Evolutionary conservation across 140 eudicot genomes (phyloP), one percentile per base, ranked within the genome.

Genomic region (Bidens hawaiensis): DNA sequence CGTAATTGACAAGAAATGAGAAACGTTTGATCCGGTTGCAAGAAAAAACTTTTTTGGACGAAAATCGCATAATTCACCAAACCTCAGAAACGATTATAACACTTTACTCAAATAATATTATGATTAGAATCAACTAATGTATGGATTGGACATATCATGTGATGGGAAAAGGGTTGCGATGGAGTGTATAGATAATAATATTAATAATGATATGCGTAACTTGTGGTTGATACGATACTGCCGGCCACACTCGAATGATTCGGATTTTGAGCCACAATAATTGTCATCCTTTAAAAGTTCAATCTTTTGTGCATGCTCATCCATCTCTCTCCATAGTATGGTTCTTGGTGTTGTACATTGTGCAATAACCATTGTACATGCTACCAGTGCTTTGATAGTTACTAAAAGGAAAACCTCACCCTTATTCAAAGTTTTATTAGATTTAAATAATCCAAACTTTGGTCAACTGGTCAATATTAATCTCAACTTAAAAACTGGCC

Each of bases 271-370:
- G 45, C 45, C 45, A 14, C 18, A 48, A 48, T 48, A 48, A 48
- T 48, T 48, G 54, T 18, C 27, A 48, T 18, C 54, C 13, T 18
- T 47, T 8, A 48, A 48, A 48, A 48, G 54, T 48, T 7, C 7
- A 18, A 48, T 48, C 54, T 48, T 48, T 48, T 48, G 54, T 48
- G 54, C 54, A 48, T 48, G 54, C 54, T 48, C 54, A 3, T 48
- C 27, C 54, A 48, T 48, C 7, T 21, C 54, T 7, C 23, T 19
- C 24, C 4, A 48, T 48, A 48, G 27, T 48, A 7, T 3, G 54
- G 9, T 48, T 48, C 13, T 19, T 48, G 54, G 26, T 48, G 14
- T 48, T 48, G n/a, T 48, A 48, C 54, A 19, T 19, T 48, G 15
- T 48, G 54, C 54, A 48, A 18, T 18, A 19, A 48, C 54, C 54